Base-by-base conservation (phyloP, 768 basidiomycete species). In the Mycena amicta region DNA sequence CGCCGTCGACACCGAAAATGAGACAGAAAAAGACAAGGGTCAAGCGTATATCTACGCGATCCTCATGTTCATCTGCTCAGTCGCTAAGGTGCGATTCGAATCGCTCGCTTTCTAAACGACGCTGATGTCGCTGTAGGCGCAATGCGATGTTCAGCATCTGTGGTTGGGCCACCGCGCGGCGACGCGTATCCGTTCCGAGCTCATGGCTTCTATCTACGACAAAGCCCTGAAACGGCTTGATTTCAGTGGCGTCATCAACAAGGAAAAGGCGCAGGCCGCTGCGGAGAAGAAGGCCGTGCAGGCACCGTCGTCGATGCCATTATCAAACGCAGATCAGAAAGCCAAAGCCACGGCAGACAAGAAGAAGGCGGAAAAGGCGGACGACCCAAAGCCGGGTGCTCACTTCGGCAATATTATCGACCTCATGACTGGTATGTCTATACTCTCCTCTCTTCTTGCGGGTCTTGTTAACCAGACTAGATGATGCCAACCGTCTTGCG, bases 151-250 rank as follows among this genome's bases (percentile, higher is more conserved):
- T 4, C 61, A 63, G 20, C 61, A 63, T 26, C 57, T 62, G 28
- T 62, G 57, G 41, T 22, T n/a, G n/a, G 33, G 33, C 8, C 8
- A 8, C 18, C 8, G 33, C 11, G 33, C 33, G 33, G 8, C 33
- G 43, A 23, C 43, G 22, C 43, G 43, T 8, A 45, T 45, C 20
- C 43, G 43, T 5, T 45, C 22, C 8, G 43, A 45, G 43, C 43
- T 45, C 18, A 94, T 92, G 88, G 86, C 90, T 0, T 74, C 87
- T 2, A 91, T 96, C 52, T 96, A 95, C 67, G 90, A 93, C 70
- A 97, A 97, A 70, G 83, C 93, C 1, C 73, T 96, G 31, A 89
- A 88, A 70, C 77, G 94, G 28, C 88, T 85, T 67, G 93, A 95
- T 70, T 89, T 86, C 59, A 92, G 90, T 0, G 94, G 93, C 0